These are phyloP conservation scores for Rosa multiflora DNA, from an alignment of 306 rosid genomes.

Conservation along the genomic window DNA sequence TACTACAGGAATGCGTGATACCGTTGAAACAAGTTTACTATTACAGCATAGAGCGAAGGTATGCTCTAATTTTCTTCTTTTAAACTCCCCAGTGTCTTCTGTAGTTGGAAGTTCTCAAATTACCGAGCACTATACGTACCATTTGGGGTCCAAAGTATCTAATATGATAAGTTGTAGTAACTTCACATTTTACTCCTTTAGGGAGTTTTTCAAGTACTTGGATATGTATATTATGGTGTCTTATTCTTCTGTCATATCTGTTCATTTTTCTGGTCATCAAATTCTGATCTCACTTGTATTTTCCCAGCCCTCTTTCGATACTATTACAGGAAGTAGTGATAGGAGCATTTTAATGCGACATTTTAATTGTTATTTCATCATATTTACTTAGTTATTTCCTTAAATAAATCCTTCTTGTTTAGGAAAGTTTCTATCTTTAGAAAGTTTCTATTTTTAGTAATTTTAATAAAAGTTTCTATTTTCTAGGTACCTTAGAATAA, in stretches of 20 bases:
- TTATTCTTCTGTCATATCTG: background rate
- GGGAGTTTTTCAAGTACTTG: background rate
- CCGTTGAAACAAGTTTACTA: slow-evolving; percentile 90
- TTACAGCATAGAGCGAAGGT: slow-evolving; percentile 96
- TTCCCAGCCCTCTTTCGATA: slow-evolving; percentile 19
- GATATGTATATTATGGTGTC: background rate
- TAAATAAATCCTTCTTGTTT: too few relatives aligned
- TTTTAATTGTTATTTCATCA: too few relatives aligned
- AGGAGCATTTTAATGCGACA: too few relatives aligned
- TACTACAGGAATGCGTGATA: slow-evolving; percentile 93
- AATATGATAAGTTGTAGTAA: background rate
- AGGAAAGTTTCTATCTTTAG: too few relatives aligned
- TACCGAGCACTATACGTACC: background rate
- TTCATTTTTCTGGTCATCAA: slow-evolving; percentile 7
- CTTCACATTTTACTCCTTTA: background rate
- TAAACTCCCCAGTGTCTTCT: background rate
- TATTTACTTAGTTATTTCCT: too few relatives aligned
- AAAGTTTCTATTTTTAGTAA: too few relatives aligned
- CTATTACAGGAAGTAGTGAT: slow-evolving; percentile 71
- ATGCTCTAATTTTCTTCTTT: slow-evolving; percentile 13
- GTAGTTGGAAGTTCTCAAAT: background rate
- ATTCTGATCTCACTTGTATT: slow-evolving; percentile 21
- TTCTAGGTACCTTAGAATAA: too few relatives aligned
- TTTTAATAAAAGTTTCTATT: too few relatives aligned
- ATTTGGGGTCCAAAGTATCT: background rate